Percentiles rank a stretch among this genome's conserved stretches.
Evolutionary conservation across 306 rosid species (phyloP).

Genomic region (Herpetospermum pedunculosum): DNA sequence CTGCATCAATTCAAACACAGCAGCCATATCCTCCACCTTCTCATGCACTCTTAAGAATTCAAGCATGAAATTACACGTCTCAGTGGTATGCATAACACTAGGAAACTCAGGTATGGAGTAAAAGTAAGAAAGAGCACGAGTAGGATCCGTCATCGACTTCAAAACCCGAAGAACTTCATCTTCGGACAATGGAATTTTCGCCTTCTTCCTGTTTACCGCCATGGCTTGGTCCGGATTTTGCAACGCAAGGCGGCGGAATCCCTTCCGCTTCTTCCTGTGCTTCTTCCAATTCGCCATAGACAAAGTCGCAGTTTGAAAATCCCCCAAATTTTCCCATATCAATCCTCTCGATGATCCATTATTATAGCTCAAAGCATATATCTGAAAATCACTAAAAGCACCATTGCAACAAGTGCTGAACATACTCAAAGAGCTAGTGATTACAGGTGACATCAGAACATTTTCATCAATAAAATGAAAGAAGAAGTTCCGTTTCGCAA

Average conservation of each 20-base stretch:
- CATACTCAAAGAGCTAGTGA: conserved; percentile 38
- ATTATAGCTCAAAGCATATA: conserved; percentile 18
- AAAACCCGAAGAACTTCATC: conserved; percentile 53
- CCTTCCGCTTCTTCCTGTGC: conserved; percentile 26
- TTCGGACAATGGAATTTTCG: conserved; percentile 30
- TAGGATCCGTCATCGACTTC: conserved; percentile 51
- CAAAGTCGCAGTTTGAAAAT: conserved; percentile 29
- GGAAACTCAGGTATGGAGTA: conserved; percentile 48
- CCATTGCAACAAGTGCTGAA: conserved; percentile 26
- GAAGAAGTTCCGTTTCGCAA: background rate
- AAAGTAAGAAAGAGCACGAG: conserved; percentile 50
- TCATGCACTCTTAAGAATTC: conserved; percentile 40
- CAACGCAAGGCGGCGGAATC: conserved; percentile 26
- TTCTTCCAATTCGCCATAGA: conserved; percentile 29
- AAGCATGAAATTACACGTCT: conserved; percentile 83
- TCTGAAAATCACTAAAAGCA: conserved; percentile 21
- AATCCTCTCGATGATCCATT: conserved; percentile 23
- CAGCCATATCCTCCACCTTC: conserved; percentile 62
- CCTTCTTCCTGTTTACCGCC: conserved; percentile 24
- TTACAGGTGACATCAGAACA: conserved; percentile 34
- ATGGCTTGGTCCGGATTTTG: conserved; percentile 25
- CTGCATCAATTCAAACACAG: conserved; percentile 76
- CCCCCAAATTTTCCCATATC: conserved; percentile 29
- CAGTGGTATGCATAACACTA: conserved; percentile 58
- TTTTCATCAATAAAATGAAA: conserved; percentile 2